phyloP scores from a whole-genome alignment of 768 basidiomycete species.

The Tricholoma furcatifolium region DNA sequence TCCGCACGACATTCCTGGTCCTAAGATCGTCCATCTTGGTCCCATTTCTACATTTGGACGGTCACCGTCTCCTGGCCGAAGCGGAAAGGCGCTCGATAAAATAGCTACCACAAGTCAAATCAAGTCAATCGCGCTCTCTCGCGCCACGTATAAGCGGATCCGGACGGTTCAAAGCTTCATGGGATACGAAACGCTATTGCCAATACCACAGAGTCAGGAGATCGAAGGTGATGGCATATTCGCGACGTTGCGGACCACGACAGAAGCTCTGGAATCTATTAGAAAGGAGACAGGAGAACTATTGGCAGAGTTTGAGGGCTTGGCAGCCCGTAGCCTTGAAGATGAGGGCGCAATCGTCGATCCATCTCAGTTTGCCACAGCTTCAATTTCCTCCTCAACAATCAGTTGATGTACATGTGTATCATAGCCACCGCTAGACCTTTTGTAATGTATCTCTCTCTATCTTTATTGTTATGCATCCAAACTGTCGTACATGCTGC shows the following conservation, averaged over 20 bases:
- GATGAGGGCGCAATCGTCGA: slow-evolving; percentile 31
- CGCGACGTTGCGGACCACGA: slow-evolving; percentile 50
- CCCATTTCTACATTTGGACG: slow-evolving; percentile 42
- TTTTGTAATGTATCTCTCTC: background rate
- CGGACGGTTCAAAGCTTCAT: slow-evolving; percentile 60
- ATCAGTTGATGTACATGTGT: background rate
- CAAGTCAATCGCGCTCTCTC: slow-evolving; percentile 49
- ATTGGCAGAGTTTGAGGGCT: slow-evolving; percentile 57
- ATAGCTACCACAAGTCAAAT: slow-evolving; percentile 42
- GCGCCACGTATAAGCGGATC: slow-evolving; percentile 58
- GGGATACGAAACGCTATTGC: slow-evolving; percentile 61
- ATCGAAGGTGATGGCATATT: slow-evolving; percentile 31
- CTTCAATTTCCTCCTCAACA: background rate
- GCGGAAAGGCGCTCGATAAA: slow-evolving; percentile 18
- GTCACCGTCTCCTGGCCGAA: slow-evolving; percentile 27
- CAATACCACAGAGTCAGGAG: slow-evolving; percentile 34
- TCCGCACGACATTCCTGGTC: slow-evolving; percentile 34
- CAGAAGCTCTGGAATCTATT: slow-evolving; percentile 51
- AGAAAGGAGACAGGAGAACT: slow-evolving; percentile 54
- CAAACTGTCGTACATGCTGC: background rate
- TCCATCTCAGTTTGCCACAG: slow-evolving; percentile 2
- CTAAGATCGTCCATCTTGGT: slow-evolving; percentile 62
- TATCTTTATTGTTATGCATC: slow-evolving; percentile 1
- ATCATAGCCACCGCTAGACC: background rate
- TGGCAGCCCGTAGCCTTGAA: slow-evolving; percentile 23